Conservation (phyloP, 495 filamentous ascomycete species). For the Penicillium subrubescens region DNA sequence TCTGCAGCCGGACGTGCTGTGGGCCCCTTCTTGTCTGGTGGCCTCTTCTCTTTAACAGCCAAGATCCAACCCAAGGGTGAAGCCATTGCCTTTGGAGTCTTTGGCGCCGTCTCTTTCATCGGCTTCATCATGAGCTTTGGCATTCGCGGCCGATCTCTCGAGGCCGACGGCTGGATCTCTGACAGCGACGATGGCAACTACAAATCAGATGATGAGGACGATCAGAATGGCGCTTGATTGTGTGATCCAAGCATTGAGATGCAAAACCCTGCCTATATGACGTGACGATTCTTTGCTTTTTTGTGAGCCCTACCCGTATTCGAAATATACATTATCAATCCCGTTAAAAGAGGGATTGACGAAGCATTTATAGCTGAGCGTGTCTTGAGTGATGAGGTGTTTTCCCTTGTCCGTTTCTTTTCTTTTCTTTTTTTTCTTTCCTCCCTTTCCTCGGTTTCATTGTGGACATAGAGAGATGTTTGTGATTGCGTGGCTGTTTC, state of each 20-base stretch:
- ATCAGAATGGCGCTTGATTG: slow-evolving; percentile 20
- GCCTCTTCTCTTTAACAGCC: slow-evolving; percentile 74
- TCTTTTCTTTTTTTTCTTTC: neutral
- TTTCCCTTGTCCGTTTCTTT: neutral
- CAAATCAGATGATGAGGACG: slow-evolving; percentile 56
- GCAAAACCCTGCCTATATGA: slow-evolving; percentile 10
- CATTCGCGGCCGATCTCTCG: slow-evolving; percentile 61
- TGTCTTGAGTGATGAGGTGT: neutral
- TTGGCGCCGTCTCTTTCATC: slow-evolving; percentile 73
- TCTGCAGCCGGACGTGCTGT: slow-evolving; percentile 87
- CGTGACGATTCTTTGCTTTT: slow-evolving; percentile 20
- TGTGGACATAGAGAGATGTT: neutral
- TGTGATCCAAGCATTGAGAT: neutral
- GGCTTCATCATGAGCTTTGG: slow-evolving; percentile 77
- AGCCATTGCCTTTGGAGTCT: slow-evolving; percentile 77
- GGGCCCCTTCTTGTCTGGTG: slow-evolving; percentile 85
- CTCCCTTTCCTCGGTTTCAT: neutral
- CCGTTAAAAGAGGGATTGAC: neutral
- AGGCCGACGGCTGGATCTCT: slow-evolving; percentile 62
- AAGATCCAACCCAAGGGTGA: slow-evolving; percentile 79
- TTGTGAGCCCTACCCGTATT: slow-evolving; percentile 23
- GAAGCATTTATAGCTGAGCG: slow-evolving; percentile 12
- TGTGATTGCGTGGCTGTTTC: neutral
- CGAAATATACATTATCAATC: slow-evolving; percentile 11
- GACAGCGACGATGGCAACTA: slow-evolving; percentile 51